phyloP scores from a whole-genome alignment of 2,329 filamentous ascomycete species.

The Fusarium sp. region DNA sequence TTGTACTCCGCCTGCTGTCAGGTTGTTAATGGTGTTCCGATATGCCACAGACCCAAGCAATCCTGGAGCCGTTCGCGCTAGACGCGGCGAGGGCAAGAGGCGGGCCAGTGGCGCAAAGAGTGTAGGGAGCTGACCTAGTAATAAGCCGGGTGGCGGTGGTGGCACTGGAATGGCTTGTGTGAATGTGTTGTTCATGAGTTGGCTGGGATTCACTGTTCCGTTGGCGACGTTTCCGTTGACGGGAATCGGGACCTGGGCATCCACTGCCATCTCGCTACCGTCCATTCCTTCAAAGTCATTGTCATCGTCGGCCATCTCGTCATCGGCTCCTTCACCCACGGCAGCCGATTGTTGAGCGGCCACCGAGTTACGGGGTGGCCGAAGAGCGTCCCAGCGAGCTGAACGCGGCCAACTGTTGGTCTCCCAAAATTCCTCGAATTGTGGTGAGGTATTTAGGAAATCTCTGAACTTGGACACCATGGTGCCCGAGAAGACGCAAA shows the following conservation, averaged over 20 bases:
- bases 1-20: constrained; percentile 38
- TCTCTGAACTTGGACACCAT: constrained; percentile 82
- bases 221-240: constrained; percentile 21
- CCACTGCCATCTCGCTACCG: constrained; percentile 51
- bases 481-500: constrained; percentile 94
- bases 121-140: constrained; percentile 38
- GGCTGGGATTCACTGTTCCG: constrained; percentile 7
- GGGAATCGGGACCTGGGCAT: constrained; percentile 45
- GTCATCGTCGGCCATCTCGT: constrained; percentile 58
- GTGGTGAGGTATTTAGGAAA: constrained; percentile 73
- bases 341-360: constrained; percentile 5
- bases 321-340: constrained; percentile 51
- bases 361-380: constrained; percentile 17
- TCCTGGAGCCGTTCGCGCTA: constrained; percentile 27
- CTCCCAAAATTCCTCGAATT: constrained; percentile 59
- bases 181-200: constrained; percentile 17
- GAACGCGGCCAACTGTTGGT: constrained; percentile 28
- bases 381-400: constrained; percentile 1
- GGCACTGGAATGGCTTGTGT: constrained; percentile 43
- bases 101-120: constrained; percentile 27
- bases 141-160: constrained; percentile 39
- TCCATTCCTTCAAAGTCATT: constrained; percentile 56
- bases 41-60: constrained; percentile 35
- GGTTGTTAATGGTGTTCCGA: constrained; percentile 45
- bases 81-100: constrained; percentile 30